Base-by-base conservation (phyloP, 371 early-diverging fungal species). In the Mortierella sp. region DNA sequence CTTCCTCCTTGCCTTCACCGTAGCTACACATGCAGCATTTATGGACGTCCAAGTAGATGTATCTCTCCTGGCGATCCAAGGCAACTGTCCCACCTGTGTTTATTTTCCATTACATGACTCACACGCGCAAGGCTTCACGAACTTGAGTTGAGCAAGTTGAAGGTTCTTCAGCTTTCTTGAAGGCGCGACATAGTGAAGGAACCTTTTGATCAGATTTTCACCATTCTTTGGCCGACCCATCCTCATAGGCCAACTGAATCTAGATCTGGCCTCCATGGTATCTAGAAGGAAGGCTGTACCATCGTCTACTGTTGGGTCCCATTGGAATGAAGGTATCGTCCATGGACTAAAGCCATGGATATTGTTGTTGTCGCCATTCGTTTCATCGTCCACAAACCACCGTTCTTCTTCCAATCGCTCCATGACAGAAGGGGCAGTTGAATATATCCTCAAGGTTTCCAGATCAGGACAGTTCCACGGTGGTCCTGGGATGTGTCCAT, bases 251-350 rank as follows among this genome's bases (percentile, higher is more conserved):
- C 57, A 8, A 39, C 22, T 51, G 14, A 60, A 27, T 9, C 51
- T 40, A 25, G 14, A 60, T 14, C 40, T 44, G 22, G 19, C 12
- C 60, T 52, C 50, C 7, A 31, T 29, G 1, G 17, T 17, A 7
- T 50, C 52, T 34, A 60, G 41, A 0, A 60, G 45, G 1, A 16
- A 19, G 16, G 31, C 34, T 0, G 45, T 29, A 3, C 60, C 60
- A 17, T 60, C 60, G 1, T 29, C 21, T 24, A 27, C 13, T 7
- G 13, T 19, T 6, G 43, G 14, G 19, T 52, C 16, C 49, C 47
- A 48, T 1, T 28, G 19, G 14, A 41, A 44, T 44, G 25, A n/a
- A 6, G 52, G 60, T 52, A 50, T 52, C 2, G 29, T 28, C 60
- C 60, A 60, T 4, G 27, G 49, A 8, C n/a, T 14, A 12, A n/a